These are phyloP conservation scores for Quillaja saponaria DNA, from an alignment of 306 rosid species.

Conservation along the genomic window DNA sequence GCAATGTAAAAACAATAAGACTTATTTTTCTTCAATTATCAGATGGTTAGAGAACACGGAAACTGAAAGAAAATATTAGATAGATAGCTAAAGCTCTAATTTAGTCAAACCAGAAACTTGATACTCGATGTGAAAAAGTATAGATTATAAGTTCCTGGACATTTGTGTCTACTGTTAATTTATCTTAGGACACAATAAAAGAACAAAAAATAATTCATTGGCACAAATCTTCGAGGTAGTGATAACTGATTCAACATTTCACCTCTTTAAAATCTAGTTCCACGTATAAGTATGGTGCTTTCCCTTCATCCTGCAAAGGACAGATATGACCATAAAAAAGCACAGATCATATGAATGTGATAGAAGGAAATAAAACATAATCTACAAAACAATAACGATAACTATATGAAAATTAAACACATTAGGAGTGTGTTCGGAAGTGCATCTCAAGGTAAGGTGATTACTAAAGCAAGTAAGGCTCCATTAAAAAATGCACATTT, in stretches of 20 bases:
- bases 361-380: constrained; percentile 20
- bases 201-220: constrained; percentile 21
- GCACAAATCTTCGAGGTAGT: constrained; percentile 23
- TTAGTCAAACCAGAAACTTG: constrained; percentile 9
- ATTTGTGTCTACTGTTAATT: constrained; percentile 18
- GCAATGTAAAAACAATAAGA: constrained; percentile 19
- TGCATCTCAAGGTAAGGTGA: constrained; percentile 2
- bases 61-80: constrained; percentile 9
- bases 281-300: constrained; percentile 75
- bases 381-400: constrained; percentile 8
- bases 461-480: neutral
- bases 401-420: constrained; percentile 6
- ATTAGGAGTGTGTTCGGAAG: neutral
- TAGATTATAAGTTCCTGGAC: constrained; percentile 21
- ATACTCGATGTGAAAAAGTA: too few relatives aligned
- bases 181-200: constrained; percentile 18
- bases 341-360: constrained; percentile 15
- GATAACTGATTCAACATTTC: constrained; percentile 21
- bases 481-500: constrained; percentile 4
- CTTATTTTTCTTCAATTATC: constrained; percentile 19
- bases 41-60: neutral
- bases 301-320: constrained; percentile 77
- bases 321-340: constrained; percentile 11
- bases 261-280: constrained; percentile 98
- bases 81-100: too few relatives aligned